A percentile compares a stretch with the other conserved stretches of the same genome.
These are phyloP conservation scores for Agrocybe pediades DNA, from an alignment of 768 basidiomycete species.

Conservation along the genomic window DNA sequence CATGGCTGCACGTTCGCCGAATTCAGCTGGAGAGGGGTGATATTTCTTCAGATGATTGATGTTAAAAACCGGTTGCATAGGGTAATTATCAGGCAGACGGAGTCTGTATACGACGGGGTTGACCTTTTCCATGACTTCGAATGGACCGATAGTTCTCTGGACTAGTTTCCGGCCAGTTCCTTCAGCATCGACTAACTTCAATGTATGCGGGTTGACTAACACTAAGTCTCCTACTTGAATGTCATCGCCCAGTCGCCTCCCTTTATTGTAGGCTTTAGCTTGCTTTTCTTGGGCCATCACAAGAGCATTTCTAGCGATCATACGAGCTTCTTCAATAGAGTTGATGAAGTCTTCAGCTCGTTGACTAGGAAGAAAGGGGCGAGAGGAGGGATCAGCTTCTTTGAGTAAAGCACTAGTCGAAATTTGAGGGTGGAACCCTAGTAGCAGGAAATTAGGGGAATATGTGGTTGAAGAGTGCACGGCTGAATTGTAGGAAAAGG, in stretches of 20 bases:
- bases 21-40: conserved; percentile 8
- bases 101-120: conserved; percentile 22
- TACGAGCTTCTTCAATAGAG: conserved; percentile 1
- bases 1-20: conserved; percentile 17
- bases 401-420: background rate
- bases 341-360: background rate
- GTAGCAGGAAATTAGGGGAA: too few relatives aligned
- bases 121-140: too few relatives aligned
- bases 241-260: background rate
- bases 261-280: conserved; percentile 10
- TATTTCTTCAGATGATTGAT: conserved; percentile 24
- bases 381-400: background rate
- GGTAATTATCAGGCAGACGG: conserved; percentile 22
- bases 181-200: conserved; percentile 20
- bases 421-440: conserved; percentile 25
- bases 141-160: conserved; percentile 9
- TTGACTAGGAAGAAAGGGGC: background rate
- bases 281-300: too few relatives aligned
- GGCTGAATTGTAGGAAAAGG: too few relatives aligned
- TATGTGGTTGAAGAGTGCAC: too few relatives aligned
- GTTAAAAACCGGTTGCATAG: conserved; percentile 26
- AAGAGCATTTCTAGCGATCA: conserved; percentile 1
- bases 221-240: conserved; percentile 18
- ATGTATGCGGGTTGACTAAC: conserved; percentile 25
- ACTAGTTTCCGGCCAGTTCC: conserved; percentile 26